These are phyloP conservation scores for Arabidopsis lyrata DNA, from an alignment of 441 rosid species.

Conservation along the genomic window DNA sequence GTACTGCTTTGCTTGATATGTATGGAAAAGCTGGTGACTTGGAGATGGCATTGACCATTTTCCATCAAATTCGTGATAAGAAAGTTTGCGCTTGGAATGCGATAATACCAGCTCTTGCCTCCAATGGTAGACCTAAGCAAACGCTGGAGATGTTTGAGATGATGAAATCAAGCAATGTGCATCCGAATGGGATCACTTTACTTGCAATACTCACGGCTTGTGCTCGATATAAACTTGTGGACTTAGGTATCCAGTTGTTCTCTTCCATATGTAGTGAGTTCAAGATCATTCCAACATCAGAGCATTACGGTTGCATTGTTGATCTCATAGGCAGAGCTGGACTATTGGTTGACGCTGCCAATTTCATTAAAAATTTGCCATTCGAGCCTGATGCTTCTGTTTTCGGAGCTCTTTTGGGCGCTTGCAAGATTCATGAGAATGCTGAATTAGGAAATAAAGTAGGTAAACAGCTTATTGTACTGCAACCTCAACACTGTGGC, in stretches of 20 bases:
- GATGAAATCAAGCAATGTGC: slow-evolving; percentile 49
- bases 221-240: slow-evolving; percentile 60
- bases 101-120: slow-evolving; percentile 59
- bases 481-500: slow-evolving; percentile 64
- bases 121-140: slow-evolving; percentile 55
- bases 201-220: slow-evolving; percentile 72
- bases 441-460: slow-evolving; percentile 55
- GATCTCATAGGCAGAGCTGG: slow-evolving; percentile 88
- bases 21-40: slow-evolving; percentile 65
- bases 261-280: slow-evolving; percentile 48
- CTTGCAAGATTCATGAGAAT: slow-evolving; percentile 72
- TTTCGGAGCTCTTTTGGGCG: slow-evolving; percentile 70
- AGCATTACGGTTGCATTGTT: slow-evolving; percentile 78
- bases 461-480: slow-evolving; percentile 52
- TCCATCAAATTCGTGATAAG: slow-evolving; percentile 43
- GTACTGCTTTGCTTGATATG: slow-evolving; percentile 69
- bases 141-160: slow-evolving; percentile 64
- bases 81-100: slow-evolving; percentile 75
- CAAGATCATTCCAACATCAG: slow-evolving; percentile 59
- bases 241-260: slow-evolving; percentile 57
- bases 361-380: slow-evolving; percentile 56
- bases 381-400: slow-evolving; percentile 68
- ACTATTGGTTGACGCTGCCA: slow-evolving; percentile 56
- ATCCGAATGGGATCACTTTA: slow-evolving; percentile 65
- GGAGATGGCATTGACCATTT: slow-evolving; percentile 47